Evolutionary conservation across 345 rosid species (phyloP), one percentile per base, ranked within the genome.

Genomic region (Anastatica hierochuntica): DNA sequence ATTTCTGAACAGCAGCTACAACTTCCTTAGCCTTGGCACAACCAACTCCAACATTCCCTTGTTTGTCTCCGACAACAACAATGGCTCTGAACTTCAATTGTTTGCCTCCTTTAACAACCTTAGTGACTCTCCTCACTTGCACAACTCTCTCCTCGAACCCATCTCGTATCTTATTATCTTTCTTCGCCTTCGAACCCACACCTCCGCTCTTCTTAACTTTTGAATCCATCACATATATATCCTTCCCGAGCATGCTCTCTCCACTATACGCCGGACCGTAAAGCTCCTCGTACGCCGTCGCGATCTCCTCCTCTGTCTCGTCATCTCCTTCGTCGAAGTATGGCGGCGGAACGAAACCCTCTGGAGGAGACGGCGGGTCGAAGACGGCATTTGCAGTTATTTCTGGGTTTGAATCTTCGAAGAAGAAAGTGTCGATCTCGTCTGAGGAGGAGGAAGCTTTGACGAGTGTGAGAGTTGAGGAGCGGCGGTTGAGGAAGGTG

Each of bases 31-130:
- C 95, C 71, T 90, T 84, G 9, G 85, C 90, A 29, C 89, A 89
- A 0, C 96, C 96, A 37, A 90, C 95, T 13, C 98, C 94, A 1
- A 90, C 96, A 18, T 74, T 72, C 0, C 96, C 96, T 44, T 84
- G 76, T 63, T 78, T 84, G 37, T 90, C 87, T 0, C 98, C 98
- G 8, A 87, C 92, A 40, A 90, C 84, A 31, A 90, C 92, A 68
- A 84, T 64, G 0, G 78, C 92, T 67, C 98, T 74, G 27, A 84
- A 90, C 38, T 81, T 80, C 76, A 87, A 43, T 18, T 82, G 84
- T 60, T 82, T 84, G 58, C 98, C 98, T 41, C 95, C 98, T 76
- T 90, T 82, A n/a, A 84, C 92, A 55, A 84, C 96, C 63, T 84
- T 90, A 17, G 89, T 80, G 27, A 87, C 96, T 58, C 95, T 74